Base-by-base conservation (phyloP, 768 basidiomycete species). In the Pulveroboletus sp. region DNA sequence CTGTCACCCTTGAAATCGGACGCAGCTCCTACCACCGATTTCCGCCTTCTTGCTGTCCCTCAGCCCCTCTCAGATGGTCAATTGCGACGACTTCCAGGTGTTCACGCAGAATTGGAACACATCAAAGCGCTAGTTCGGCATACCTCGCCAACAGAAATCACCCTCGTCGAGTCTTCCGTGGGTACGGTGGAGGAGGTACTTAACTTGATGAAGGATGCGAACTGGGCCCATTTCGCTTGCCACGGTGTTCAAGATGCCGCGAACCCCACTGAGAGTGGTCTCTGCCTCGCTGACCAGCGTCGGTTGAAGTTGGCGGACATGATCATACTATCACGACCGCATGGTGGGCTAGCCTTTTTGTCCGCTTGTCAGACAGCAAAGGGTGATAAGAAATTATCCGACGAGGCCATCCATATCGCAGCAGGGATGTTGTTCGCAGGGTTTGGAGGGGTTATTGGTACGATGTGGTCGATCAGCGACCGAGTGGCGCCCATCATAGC, bases 401-500 rank as follows among this genome's bases (percentile, higher is more conserved):
- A 35, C 19, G 34, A 35, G 17, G 34, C 34, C 34, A 17, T 35
- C 17, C 34, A 35, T 6, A 7, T 35, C 2, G n/a, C 34, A 14
- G 34, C 34, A 4, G 72, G 69, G 5, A 70, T 76, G 68, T 53
- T 71, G 36, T 43, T 61, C n/a, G 58, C 55, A 0, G 68, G 68
- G 11, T 68, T 54, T 47, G 42, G 42, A 17, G 55, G 63, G 14
- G 72, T 70, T 5, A 62, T 76, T 26, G 76, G 62, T 9, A 76
- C 75, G 13, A 64, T 76, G 70, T 74, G 75, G 75, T 65, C 64
- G n/a, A 69, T 75, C 44, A 53, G 50, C 23, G 74, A 77, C 45
- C 13, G 4, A 14, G 5, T 45, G 4, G 45, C 45, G 12, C 44
- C 44, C 13, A 6, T 2, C 5, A 23, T 45, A 10, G 32, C 44